Evolutionary conservation across 2,329 filamentous ascomycete genomes (phyloP).

Genomic region (Blastomyces parvus): DNA sequence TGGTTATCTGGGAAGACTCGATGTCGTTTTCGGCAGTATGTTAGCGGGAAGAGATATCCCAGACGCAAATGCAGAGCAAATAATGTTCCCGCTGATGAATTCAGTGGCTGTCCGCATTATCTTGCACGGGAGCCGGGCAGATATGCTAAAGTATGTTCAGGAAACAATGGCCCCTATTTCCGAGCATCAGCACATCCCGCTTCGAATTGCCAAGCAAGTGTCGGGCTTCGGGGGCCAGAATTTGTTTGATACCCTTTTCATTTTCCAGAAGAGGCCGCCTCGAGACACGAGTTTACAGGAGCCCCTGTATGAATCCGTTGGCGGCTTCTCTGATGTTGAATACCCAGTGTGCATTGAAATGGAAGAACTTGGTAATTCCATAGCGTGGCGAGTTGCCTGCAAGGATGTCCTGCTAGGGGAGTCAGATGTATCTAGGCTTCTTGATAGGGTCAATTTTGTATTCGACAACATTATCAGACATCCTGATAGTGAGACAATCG

Average conservation of each 20-base stretch:
- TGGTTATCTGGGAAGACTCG: slow-evolving; percentile 52
- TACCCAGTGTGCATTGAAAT: slow-evolving; percentile 77
- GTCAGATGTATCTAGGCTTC: slow-evolving; percentile 41
- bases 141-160: slow-evolving; percentile 66
- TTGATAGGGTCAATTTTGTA: slow-evolving; percentile 51
- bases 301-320: slow-evolving; percentile 52
- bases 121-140: slow-evolving; percentile 55
- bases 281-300: slow-evolving; percentile 13
- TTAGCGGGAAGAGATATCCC: slow-evolving; percentile 75
- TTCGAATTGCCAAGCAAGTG: slow-evolving; percentile 57
- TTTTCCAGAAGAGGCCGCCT: slow-evolving; percentile 51
- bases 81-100: slow-evolving; percentile 88
- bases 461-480: slow-evolving; percentile 47
- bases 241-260: slow-evolving; percentile 58
- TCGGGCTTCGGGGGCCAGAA: slow-evolving; percentile 35
- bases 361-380: slow-evolving; percentile 47
- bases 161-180: slow-evolving; percentile 55
- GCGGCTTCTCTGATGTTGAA: slow-evolving; percentile 59
- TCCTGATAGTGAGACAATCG: slow-evolving; percentile 45
- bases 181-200: slow-evolving; percentile 66
- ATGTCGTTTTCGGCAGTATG: slow-evolving; percentile 73
- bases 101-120: slow-evolving; percentile 67
- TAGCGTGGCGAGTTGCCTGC: slow-evolving; percentile 66
- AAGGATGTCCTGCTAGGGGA: slow-evolving; percentile 47
- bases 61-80: slow-evolving; percentile 50